These are phyloP conservation scores for Yamadazyma blattariae DNA, from an alignment of 1,139 yeast species.

Conservation along the genomic window DNA sequence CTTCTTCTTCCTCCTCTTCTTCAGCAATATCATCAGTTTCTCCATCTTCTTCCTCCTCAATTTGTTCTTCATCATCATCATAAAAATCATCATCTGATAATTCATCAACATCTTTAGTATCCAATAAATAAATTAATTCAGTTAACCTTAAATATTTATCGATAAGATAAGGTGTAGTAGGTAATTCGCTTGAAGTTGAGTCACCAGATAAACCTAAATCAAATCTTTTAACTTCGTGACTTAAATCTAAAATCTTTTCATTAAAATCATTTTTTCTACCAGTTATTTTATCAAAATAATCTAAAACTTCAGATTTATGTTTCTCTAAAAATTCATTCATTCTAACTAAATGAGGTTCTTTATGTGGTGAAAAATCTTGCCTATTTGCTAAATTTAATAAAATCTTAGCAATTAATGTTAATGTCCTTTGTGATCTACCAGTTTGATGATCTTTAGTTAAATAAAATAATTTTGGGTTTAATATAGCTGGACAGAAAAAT, in stretches of 20 bases:
- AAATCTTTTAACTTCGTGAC: slow-evolving; percentile 53
- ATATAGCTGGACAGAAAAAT: slow-evolving; percentile 86
- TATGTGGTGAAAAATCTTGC: slow-evolving; percentile 64
- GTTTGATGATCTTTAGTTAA: slow-evolving; percentile 69
- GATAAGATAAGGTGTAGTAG: slow-evolving; percentile 65
- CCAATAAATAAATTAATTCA: slow-evolving; percentile 50
- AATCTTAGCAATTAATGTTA: slow-evolving; percentile 81
- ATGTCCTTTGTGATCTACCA: slow-evolving; percentile 69
- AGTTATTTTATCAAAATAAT: slow-evolving; percentile 72
- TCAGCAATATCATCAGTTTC: slow-evolving; percentile 6
- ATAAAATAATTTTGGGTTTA: slow-evolving; percentile 83
- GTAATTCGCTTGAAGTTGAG: slow-evolving; percentile 51
- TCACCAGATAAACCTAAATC: slow-evolving; percentile 47
- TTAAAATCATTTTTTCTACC: slow-evolving; percentile 66
- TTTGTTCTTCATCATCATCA: slow-evolving; percentile 6
- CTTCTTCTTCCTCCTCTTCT: slow-evolving; percentile 7
- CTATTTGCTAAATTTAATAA: slow-evolving; percentile 79
- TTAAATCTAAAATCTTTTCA: slow-evolving; percentile 54
- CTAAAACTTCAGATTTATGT: slow-evolving; percentile 56
- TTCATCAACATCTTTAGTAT: slow-evolving; percentile 12
- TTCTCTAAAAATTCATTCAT: slow-evolving; percentile 67
- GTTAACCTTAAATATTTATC: slow-evolving; percentile 64
- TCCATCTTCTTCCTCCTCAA: slow-evolving; percentile 5
- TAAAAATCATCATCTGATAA: slow-evolving; percentile 4
- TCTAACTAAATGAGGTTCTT: slow-evolving; percentile 75